Conservation (phyloP, 1,139 yeast species). For the Lodderomyces theae region DNA sequence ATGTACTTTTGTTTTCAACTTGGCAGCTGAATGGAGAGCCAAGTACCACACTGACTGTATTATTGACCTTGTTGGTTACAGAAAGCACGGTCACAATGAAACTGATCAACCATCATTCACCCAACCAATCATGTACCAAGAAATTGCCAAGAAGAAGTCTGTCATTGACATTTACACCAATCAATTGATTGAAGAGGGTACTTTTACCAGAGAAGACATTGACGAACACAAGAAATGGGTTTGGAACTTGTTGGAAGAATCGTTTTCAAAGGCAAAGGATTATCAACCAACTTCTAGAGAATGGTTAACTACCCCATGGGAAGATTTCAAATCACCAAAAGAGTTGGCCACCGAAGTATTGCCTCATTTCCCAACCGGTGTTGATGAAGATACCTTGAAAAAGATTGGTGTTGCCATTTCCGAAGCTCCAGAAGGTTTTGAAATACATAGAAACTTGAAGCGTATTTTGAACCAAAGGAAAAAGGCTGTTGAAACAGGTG, state of each 20-base stretch:
- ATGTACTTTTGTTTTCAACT: slow-evolving; percentile 82
- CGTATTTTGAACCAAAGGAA: slow-evolving; percentile 87
- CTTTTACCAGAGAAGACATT: slow-evolving; percentile 85
- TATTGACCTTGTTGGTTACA: slow-evolving; percentile 96
- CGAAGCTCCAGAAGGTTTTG: slow-evolving; percentile 84
- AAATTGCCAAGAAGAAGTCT: slow-evolving; percentile 83
- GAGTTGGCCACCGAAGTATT: slow-evolving; percentile 93
- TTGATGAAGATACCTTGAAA: slow-evolving; percentile 67
- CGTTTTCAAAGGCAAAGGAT: slow-evolving; percentile 82
- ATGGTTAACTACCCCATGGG: slow-evolving; percentile 99
- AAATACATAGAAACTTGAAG: slow-evolving; percentile 92
- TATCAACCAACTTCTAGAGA: slow-evolving; percentile 91
- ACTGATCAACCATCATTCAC: slow-evolving; percentile 99
- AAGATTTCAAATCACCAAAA: slow-evolving; percentile 96
- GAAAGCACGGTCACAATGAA: slow-evolving; percentile 98
- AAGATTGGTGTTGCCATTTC: slow-evolving; percentile 77
- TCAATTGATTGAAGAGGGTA: slow-evolving; percentile 77
- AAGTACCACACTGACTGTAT: slow-evolving; percentile 94
- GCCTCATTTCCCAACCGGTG: slow-evolving; percentile 96
- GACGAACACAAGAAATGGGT: slow-evolving; percentile 98
- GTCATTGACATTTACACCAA: slow-evolving; percentile 84
- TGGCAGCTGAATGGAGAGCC: slow-evolving; percentile 99
- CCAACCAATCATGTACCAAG: slow-evolving; percentile 95
- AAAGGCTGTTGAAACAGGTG: slow-evolving; percentile 84
- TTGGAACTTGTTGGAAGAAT: slow-evolving; percentile 90